Base-by-base conservation (phyloP, 768 basidiomycete genomes). In the Dentipellis sp. region DNA sequence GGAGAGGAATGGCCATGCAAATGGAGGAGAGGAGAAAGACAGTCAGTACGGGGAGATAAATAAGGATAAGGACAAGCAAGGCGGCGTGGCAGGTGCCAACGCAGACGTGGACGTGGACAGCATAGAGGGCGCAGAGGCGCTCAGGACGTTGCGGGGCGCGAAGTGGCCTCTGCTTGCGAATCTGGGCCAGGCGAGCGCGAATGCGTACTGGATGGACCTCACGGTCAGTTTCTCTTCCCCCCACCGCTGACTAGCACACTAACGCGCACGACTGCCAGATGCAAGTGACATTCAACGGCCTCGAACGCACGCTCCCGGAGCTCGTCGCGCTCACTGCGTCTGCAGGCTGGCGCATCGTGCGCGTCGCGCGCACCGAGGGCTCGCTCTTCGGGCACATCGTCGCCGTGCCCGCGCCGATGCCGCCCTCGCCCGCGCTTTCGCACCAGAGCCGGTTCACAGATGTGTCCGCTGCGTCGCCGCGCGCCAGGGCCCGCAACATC, bases 341-440 rank as follows among this genome's bases (percentile, higher is more conserved):
- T 0, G 76, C 82, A 19, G 83, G 85, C 1, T 86, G 85, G 83
- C 81, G 78, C 48, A 70, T 84, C 10, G 66, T 74, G 51, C 77
- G 76, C 46, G 78, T 83, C 51, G 76, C 77, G 4, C 75, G 75
- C 55, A 76, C 80, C 2, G 75, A 80, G 38, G 84, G 83, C 10
- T 82, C 84, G 1, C 69, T 84, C 39, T 89, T 91, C 62, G 86
- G 83, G 3, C 78, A 88, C 63, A 79, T 90, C 56, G 74, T 83
- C 39, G 88, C 86, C 29, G 76, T 82, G 16, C 87, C 87, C 6
- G 72, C 76, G 1, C 60, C 74, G 2, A 74, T 88, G 12, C 82
- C 84, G 1, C 2, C 23, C 1, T 48, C 47, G 47, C 47, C 23
- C 4, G 47, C 22, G 47, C 47, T 48, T 21, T 10, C n/a, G 39